These are phyloP conservation scores for Tolypocladium sp. DNA, from an alignment of 2,329 filamentous ascomycete genomes.

Conservation along the genomic window DNA sequence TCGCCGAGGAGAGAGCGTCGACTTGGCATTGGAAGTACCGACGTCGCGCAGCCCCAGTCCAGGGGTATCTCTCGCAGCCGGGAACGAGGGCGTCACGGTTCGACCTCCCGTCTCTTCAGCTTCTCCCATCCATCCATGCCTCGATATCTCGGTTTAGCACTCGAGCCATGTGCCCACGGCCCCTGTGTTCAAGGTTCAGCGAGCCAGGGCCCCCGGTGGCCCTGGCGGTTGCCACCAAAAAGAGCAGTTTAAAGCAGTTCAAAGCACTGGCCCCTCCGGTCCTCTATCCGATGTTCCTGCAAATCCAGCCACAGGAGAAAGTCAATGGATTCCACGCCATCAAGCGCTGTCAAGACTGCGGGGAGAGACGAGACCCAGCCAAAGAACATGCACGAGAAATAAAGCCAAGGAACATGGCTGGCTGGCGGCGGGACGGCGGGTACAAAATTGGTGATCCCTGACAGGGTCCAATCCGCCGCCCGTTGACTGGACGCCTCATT, in stretches of 20 bases:
- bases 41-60: background rate
- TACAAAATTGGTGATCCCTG: no score
- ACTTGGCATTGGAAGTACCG: background rate
- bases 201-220: no score
- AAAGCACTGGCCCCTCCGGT: no score
- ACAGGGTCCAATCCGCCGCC: background rate
- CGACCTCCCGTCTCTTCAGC: background rate
- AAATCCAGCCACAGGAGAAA: no score
- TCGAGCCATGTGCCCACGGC: no score
- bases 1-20: background rate
- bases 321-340: no score
- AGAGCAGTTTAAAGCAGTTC: no score
- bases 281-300: no score
- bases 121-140: no score
- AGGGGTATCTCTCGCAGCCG: background rate
- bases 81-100: background rate
- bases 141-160: no score
- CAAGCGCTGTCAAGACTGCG: background rate
- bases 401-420: background rate
- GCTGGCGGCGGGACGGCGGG: background rate
- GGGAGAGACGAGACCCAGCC: background rate
- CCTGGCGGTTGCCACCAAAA: no score
- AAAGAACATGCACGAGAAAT: background rate
- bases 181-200: no score
- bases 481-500: background rate